phyloP scores from a whole-genome alignment of 2,329 filamentous ascomycete genomes.

The Pseudopyrenochaeta lycopersici region DNA sequence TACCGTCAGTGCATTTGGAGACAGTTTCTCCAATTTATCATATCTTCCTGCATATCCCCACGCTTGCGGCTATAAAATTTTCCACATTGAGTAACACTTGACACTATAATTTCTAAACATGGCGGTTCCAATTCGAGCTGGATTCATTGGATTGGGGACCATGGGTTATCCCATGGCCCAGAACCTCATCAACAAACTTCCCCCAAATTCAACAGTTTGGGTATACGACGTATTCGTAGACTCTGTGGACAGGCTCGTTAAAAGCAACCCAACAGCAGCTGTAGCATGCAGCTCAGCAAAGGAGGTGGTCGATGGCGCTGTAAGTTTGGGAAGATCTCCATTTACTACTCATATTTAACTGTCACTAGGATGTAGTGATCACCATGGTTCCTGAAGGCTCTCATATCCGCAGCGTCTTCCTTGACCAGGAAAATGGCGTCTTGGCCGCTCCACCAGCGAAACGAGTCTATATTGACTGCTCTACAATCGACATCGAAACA shows the following conservation, averaged over 20 bases:
- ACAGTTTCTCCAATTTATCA: too few relatives aligned
- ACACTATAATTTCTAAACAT: constrained; percentile 28
- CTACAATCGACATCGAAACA: constrained; percentile 64
- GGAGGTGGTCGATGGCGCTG: constrained; percentile 61
- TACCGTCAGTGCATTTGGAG: too few relatives aligned
- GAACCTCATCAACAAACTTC: constrained; percentile 60
- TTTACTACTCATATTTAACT: constrained; percentile 1
- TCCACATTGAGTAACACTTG: constrained; percentile 10
- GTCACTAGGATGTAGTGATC: constrained; percentile 57
- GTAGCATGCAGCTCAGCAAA: constrained; percentile 53
- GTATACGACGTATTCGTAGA: constrained; percentile 60
- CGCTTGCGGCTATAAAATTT: neutral
- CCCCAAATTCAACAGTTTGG: constrained; percentile 53
- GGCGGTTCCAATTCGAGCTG: too few relatives aligned
- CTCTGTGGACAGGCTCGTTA: constrained; percentile 55
- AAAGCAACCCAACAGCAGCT: constrained; percentile 51
- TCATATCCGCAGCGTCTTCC: constrained; percentile 63
- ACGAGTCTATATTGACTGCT: constrained; percentile 64
- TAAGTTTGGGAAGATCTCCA: constrained; percentile 33
- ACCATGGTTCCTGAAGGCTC: constrained; percentile 65
- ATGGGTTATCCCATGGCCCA: constrained; percentile 65
- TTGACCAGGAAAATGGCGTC: constrained; percentile 55
- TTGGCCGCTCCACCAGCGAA: constrained; percentile 50
- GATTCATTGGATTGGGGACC: constrained; percentile 64
- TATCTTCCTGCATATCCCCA: too few relatives aligned